A percentile compares a stretch with the other conserved stretches of the same genome.
Conservation (phyloP, 345 rosid genomes). For the Lepidium sativum region DNA sequence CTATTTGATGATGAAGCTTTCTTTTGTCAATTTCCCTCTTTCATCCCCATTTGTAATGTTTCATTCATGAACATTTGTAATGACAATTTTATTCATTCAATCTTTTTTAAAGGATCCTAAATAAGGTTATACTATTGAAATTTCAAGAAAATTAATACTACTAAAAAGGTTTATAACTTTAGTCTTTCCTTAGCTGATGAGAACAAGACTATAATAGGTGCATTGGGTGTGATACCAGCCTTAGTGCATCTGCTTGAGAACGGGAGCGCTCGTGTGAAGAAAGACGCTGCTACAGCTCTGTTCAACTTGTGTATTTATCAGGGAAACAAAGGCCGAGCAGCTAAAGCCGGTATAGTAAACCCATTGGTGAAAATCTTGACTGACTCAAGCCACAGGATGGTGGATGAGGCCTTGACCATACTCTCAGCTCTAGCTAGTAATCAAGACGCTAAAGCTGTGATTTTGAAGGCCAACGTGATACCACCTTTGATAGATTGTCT, state of each 20-base stretch:
- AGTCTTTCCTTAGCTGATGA: conserved; percentile 84
- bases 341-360: conserved; percentile 64
- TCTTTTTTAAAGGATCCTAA: too few relatives aligned
- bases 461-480: conserved; percentile 53
- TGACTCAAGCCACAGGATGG: conserved; percentile 46
- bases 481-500: conserved; percentile 57
- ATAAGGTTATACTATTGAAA: too few relatives aligned
- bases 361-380: conserved; percentile 63
- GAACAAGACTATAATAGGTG: conserved; percentile 86
- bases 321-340: conserved; percentile 86
- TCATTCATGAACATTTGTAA: too few relatives aligned
- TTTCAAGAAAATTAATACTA: too few relatives aligned
- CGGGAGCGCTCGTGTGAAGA: conserved; percentile 76
- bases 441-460: conserved; percentile 65
- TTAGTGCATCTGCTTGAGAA: conserved; percentile 60
- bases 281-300: conserved; percentile 92
- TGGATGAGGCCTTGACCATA: conserved; percentile 71
- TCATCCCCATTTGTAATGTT: too few relatives aligned
- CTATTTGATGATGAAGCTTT: too few relatives aligned
- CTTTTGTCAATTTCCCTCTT: too few relatives aligned
- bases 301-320: conserved; percentile 79
- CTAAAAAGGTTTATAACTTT: too few relatives aligned
- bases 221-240: conserved; percentile 78
- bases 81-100: too few relatives aligned
- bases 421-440: conserved; percentile 69